phyloP scores from a whole-genome alignment of 176 grass and related monocot species.

The Triticum turgidum region DNA sequence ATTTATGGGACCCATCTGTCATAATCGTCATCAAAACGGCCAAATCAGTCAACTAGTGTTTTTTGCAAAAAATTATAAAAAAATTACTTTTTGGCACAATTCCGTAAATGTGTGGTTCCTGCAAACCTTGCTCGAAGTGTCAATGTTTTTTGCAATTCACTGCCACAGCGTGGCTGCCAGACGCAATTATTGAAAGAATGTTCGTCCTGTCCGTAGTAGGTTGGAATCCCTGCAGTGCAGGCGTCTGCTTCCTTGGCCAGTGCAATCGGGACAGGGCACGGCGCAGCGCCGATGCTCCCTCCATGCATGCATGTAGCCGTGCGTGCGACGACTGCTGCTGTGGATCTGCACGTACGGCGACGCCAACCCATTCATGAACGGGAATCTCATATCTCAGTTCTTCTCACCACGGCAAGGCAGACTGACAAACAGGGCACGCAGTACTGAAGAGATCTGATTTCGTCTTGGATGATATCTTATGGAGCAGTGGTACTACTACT shows the following conservation, averaged over 20 bases:
- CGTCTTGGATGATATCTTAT: neutral
- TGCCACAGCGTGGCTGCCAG: neutral
- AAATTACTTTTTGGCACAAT: no score
- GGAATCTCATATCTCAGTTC: neutral
- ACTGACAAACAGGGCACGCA: neutral
- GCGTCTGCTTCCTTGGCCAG: neutral
- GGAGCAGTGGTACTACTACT: neutral
- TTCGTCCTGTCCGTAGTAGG: neutral
- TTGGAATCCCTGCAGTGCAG: neutral
- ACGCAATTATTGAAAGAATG: neutral
- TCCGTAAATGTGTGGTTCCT: no score
- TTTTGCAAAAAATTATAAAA: no score
- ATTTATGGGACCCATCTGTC: no score
- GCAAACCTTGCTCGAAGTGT: no score
- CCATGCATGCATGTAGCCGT: neutral
- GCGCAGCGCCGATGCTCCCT: neutral
- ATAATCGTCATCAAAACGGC: no score
- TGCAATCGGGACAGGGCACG: neutral
- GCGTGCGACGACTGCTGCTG: no score
- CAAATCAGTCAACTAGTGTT: no score
- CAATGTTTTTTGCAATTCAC: no score
- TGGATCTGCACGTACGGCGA: neutral
- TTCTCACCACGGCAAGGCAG: neutral
- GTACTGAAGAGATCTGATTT: neutral
- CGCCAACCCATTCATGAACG: neutral